These are phyloP conservation scores for Ascochyta fabae DNA, from an alignment of 2,329 filamentous ascomycete species.

Conservation along the genomic window DNA sequence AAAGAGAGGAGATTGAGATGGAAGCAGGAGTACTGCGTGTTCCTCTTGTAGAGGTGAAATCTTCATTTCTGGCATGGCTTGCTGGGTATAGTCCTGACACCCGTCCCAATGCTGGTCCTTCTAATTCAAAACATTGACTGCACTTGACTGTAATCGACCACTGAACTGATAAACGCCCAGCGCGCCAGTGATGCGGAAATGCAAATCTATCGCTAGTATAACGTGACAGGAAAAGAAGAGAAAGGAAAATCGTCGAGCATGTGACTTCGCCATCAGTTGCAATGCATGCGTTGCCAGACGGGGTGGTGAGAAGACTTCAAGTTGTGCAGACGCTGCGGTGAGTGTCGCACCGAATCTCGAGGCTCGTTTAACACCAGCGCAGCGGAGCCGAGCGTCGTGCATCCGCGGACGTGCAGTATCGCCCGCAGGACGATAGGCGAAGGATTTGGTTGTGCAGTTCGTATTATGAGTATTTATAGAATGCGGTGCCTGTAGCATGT, in stretches of 20 bases:
- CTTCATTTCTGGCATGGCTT: slow-evolving; percentile 4
- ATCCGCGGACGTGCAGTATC: not conserved
- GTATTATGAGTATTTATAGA: slow-evolving; percentile 22
- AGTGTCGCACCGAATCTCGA: slow-evolving; percentile 5
- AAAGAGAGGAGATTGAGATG: not conserved
- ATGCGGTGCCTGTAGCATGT: slow-evolving; percentile 35
- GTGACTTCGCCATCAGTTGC: not conserved
- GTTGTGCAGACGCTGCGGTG: slow-evolving; percentile 4
- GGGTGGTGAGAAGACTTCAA: not conserved
- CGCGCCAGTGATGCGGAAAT: slow-evolving; percentile 9
- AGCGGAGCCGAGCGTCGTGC: slow-evolving; percentile 9
- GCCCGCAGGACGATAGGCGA: not conserved
- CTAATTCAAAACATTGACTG: not conserved
- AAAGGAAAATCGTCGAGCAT: slow-evolving; percentile 6
- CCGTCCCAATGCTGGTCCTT: not conserved
- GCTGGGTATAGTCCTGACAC: slow-evolving; percentile 5
- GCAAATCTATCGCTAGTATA: slow-evolving; percentile 14
- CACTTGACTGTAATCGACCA: not conserved
- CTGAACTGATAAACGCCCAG: slow-evolving; percentile 1
- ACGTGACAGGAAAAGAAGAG: slow-evolving; percentile 6
- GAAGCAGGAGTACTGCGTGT: no score
- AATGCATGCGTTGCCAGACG: not conserved
- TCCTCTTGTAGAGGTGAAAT: not conserved
- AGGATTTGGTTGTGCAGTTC: not conserved
- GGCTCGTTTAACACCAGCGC: slow-evolving; percentile 5